Evolutionary conservation across 352 stramenopile genomes (phyloP), one percentile per base, ranked within the genome.

Genomic region (Phytophthora podocarpi): DNA sequence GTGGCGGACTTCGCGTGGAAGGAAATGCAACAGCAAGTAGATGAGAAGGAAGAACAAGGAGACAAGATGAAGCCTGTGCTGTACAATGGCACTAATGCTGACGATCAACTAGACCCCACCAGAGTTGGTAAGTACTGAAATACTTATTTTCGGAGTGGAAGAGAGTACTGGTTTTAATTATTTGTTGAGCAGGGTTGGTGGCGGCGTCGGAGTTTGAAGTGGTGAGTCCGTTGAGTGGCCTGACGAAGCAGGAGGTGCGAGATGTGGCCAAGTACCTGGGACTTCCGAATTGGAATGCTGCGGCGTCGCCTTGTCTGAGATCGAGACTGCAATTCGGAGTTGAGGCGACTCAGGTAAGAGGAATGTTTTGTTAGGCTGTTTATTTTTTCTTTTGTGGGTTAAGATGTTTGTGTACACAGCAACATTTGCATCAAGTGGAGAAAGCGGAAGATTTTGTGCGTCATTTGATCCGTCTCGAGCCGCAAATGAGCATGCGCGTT

Each of bases 81-180:
- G 8, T 99, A 98, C 84, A 99, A 99, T 69, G 97, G 97, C 47
- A 99, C 97, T 0, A 99, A 99, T 61, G 86, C 85, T 1, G 96
- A 99, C 57, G 97, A 99, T 60, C 77, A 90, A 12, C 62, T 89
- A 39, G 96, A 99, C 71, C 84, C 89, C 9, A 99, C 96, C 0
- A 78, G 97, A 52, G 76, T 91, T 45, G 81, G 78, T 89, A 64
- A 36, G 70, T 64, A 6, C 20, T 15, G 5, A 15, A 28, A n/a
- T 12, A 34, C 37, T 39, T 21, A 23, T 26, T 46, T 31, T 35
- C 51, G 5, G 21, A n/a, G 12, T 46, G 28, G 13, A 31, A 30
- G 20, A 30, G 20, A 30, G 23, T 52, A 39, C 23, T 60, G 31
- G 48, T 23, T 31, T 57, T 12, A 8, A 15, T 26, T 58, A 32